Base-by-base conservation (phyloP, 2,329 filamentous ascomycete genomes). In the Trichophyton equinum region DNA sequence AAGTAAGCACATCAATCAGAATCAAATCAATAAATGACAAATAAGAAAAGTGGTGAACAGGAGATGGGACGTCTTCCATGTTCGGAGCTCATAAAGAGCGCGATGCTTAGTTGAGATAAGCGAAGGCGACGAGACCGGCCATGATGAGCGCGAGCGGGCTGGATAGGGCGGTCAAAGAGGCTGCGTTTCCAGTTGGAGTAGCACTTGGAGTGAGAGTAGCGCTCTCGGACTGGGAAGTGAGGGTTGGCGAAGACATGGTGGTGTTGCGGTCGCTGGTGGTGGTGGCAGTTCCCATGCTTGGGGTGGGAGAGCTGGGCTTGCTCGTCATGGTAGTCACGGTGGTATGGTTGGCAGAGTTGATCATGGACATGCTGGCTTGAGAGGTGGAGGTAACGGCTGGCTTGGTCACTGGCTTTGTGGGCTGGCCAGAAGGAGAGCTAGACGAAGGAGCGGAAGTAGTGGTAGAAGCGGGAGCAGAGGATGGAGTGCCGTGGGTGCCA, bases 101-200 rank as follows among this genome's bases (percentile, higher is more conserved):
- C 51, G 57, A 53, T 11, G 49, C 60, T 60, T 61, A 68, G 64
- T 70, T 67, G 5, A 74, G 62, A 61, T 71, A 71, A 51, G 69
- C 65, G 47, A 74, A 64, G 5, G 72, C 67, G 27, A 67, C 72
- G n/a, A 71, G 64, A 1, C 69, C 69, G n/a, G 70, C 68, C 49
- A 73, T 60, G 8, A 69, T 62, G 15, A 74, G 62, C 5, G 69
- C 69, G 22, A 69, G 63, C 5, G 73, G 69, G 63, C 67, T 71
- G 3, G 67, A 66, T 6, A 71, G 61, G 44, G 62, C 59, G 27
- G 63, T 65, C 30, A 60, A 57, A 63, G 65, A 62, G 22, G 67
- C 60, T 4, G 60, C 60, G 44, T 64, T 62, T 44, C 62, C 66
- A 56, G 65, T 66, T 15, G 66, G 62, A 27, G 66, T 66, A 8